Evolutionary conservation across 1,284 basidiomycete species (phyloP).

Genomic region (Tranzscheliella williamsii): DNA sequence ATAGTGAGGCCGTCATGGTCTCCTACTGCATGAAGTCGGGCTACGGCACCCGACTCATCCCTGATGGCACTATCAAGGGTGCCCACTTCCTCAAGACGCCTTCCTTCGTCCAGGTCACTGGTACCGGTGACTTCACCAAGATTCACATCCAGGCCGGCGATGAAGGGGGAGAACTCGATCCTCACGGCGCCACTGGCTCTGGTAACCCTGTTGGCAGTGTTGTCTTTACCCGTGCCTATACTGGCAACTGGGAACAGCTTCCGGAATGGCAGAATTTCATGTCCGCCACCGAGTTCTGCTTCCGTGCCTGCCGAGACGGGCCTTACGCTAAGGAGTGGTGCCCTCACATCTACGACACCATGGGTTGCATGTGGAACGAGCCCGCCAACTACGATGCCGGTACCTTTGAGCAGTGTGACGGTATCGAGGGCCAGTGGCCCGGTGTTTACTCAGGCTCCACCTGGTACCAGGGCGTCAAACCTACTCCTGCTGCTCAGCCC

Average conservation of each 20-base stretch:
- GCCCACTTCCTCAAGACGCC: slow-evolving; percentile 73
- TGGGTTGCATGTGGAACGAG: slow-evolving; percentile 54
- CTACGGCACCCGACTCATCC: slow-evolving; percentile 70
- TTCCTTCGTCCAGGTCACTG: slow-evolving; percentile 73
- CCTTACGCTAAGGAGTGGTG: slow-evolving; percentile 48
- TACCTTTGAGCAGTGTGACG: slow-evolving; percentile 54
- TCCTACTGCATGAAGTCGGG: slow-evolving; percentile 71
- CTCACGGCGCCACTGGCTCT: slow-evolving; percentile 54
- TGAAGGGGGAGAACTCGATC: slow-evolving; percentile 61
- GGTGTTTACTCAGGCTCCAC: slow-evolving; percentile 54
- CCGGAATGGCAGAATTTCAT: slow-evolving; percentile 59
- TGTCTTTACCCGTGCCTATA: slow-evolving; percentile 49
- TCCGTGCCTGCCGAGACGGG: slow-evolving; percentile 56
- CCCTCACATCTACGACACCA: slow-evolving; percentile 58
- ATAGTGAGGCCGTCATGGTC: slow-evolving; percentile 68
- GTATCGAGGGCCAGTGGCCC: slow-evolving; percentile 46
- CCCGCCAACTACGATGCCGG: slow-evolving; percentile 51
- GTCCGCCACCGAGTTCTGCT: slow-evolving; percentile 53
- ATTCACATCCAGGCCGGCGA: slow-evolving; percentile 56
- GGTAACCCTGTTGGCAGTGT: slow-evolving; percentile 52
- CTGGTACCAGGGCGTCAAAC: slow-evolving; percentile 50
- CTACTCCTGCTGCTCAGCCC: slow-evolving; percentile 36
- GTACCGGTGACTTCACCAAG: slow-evolving; percentile 62
- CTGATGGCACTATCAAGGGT: slow-evolving; percentile 72
- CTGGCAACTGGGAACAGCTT: slow-evolving; percentile 52